These are phyloP conservation scores for Teunomyces panamensis DNA, from an alignment of 805 yeast species.

Conservation along the genomic window DNA sequence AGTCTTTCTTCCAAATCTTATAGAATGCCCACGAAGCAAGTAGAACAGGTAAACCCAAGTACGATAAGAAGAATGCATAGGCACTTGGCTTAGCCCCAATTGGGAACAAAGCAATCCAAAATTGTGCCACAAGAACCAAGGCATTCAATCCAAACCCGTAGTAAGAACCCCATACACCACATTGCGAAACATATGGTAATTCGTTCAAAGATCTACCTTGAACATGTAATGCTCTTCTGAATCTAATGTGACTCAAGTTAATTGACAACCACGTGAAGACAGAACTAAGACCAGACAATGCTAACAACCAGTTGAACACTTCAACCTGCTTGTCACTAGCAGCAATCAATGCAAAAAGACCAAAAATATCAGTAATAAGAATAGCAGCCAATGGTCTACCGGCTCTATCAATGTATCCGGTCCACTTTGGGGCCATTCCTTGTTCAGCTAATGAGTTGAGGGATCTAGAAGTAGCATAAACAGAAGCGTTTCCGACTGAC, in stretches of 20 bases:
- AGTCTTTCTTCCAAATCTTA: conserved; percentile 26
- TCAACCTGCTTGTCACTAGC: conserved; percentile 47
- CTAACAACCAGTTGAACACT: conserved; percentile 63
- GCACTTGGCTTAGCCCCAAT: conserved; percentile 39
- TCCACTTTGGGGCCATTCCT: conserved; percentile 57
- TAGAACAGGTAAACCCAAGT: conserved; percentile 33
- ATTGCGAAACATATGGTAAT: conserved; percentile 51
- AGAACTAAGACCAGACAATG: conserved; percentile 61
- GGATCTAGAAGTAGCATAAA: conserved; percentile 66
- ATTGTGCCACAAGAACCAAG: conserved; percentile 55
- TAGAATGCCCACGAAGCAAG: conserved; percentile 28
- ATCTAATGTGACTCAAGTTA: conserved; percentile 57
- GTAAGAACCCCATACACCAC: conserved; percentile 53
- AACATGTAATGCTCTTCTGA: conserved; percentile 53
- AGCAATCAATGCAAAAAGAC: conserved; percentile 62
- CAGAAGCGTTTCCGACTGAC: conserved; percentile 70
- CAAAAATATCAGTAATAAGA: conserved; percentile 47
- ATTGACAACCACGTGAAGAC: conserved; percentile 64
- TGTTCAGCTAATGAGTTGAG: conserved; percentile 60
- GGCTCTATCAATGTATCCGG: conserved; percentile 58
- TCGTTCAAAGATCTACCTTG: conserved; percentile 49
- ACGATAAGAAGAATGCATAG: conserved; percentile 27
- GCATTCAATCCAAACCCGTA: conserved; percentile 48
- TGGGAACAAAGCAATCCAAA: conserved; percentile 66
- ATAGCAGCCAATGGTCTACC: conserved; percentile 68